phyloP scores from a whole-genome alignment of 179 eudicot genomes.

The Gypsophila paniculata region DNA sequence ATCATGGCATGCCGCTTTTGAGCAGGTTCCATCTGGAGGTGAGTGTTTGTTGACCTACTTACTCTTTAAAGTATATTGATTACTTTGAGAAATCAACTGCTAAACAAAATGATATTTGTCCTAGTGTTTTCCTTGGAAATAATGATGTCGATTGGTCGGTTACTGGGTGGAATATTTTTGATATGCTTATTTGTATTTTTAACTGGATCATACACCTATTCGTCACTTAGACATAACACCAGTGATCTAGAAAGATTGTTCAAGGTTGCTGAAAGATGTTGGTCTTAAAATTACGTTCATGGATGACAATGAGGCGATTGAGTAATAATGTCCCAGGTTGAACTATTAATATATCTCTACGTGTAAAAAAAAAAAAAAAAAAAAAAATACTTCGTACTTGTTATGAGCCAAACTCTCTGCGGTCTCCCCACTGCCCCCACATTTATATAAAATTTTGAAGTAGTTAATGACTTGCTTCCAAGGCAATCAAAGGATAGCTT shows the following conservation, averaged over 20 bases:
- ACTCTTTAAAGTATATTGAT: background rate
- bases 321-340: no score
- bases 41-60: conserved; percentile 6
- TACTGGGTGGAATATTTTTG: background rate
- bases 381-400: background rate
- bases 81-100: background rate
- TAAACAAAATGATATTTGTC: background rate
- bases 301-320: background rate
- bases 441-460: background rate
- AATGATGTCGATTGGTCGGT: background rate
- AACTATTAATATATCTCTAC: no score
- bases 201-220: no score
- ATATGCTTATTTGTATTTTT: background rate
- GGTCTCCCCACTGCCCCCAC: background rate
- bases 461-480: background rate
- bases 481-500: background rate
- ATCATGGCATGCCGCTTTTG: conserved; percentile 85
- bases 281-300: background rate
- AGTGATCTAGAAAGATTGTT: no score
- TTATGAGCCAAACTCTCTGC: background rate
- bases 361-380: background rate
- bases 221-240: no score
- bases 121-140: background rate
- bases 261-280: no score
- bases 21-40: conserved; percentile 95